Conservation (phyloP, 805 yeast genomes). For the Nematodospora valgi region DNA sequence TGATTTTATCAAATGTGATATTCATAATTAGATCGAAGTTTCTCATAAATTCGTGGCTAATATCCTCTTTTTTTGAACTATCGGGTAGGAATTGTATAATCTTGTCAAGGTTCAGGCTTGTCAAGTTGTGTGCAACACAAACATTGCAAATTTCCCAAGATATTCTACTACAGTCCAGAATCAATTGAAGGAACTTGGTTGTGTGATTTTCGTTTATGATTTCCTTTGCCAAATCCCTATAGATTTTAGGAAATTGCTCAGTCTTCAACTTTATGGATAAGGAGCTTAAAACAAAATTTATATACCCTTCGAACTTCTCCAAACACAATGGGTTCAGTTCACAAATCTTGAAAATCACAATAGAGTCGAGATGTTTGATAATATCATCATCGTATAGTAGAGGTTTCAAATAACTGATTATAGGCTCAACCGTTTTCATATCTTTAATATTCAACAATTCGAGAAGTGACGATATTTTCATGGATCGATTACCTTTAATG, state of each 20-base stretch:
- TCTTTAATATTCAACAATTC: neutral
- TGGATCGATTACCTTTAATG: neutral
- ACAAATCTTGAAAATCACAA: neutral
- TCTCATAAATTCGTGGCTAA: neutral
- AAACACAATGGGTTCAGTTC: neutral
- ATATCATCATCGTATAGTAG: neutral
- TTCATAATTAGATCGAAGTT: neutral
- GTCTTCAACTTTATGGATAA: neutral
- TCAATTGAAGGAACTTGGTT: neutral
- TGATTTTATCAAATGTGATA: neutral
- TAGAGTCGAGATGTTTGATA: neutral
- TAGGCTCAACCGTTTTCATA: neutral
- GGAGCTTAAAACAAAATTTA: conserved; percentile 1
- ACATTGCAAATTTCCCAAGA: neutral
- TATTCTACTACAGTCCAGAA: conserved; percentile 1
- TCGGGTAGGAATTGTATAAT: neutral
- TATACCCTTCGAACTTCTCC: neutral
- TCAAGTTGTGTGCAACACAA: neutral
- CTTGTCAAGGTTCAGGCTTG: neutral
- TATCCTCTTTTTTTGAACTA: too few relatives aligned
- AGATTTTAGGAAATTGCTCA: neutral
- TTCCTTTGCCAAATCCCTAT: neutral
- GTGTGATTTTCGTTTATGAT: neutral
- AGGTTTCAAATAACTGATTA: neutral
- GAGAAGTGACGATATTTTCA: neutral